Evolutionary conservation across 306 rosid species (phyloP).

Genomic region (Vigna radiata): DNA sequence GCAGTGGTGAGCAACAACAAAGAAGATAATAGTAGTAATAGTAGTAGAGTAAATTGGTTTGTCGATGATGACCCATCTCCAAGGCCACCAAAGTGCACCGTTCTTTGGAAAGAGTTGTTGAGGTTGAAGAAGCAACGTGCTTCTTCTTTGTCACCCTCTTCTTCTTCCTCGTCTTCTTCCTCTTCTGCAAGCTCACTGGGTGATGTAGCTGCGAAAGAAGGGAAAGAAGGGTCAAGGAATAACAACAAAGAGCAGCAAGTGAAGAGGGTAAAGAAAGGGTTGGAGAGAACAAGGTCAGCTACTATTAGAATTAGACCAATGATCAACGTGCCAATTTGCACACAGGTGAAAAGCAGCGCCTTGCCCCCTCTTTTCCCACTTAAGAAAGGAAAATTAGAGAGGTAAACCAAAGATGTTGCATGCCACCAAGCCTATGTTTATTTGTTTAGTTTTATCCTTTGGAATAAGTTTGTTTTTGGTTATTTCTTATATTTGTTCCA

Average conservation of each 20-base stretch:
- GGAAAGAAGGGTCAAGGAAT: conserved; percentile 57
- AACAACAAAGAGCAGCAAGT: conserved; percentile 58
- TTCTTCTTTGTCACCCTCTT: conserved; percentile 77
- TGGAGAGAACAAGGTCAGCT: conserved; percentile 93
- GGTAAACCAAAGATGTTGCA: conserved; percentile 42
- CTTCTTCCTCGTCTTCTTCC: conserved; percentile 90
- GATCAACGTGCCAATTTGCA: conserved; percentile 94
- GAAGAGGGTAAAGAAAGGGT: conserved; percentile 84
- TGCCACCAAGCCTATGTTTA: conserved; percentile 17
- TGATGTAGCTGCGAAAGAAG: conserved; percentile 66
- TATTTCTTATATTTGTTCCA: conserved; percentile 41
- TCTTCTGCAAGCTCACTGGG: conserved; percentile 79
- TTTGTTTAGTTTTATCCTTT: conserved; percentile 49
- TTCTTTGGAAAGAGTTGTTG: conserved; percentile 93
- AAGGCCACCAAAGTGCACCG: conserved; percentile 97
- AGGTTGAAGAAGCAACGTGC: conserved; percentile 97
- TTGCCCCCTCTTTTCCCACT: conserved; percentile 93
- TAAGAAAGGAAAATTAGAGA: conserved; percentile 82
- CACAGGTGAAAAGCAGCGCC: conserved; percentile 75
- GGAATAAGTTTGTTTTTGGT: conserved; percentile 54
- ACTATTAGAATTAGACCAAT: conserved; percentile 90
- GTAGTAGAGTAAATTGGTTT: conserved; percentile 87
- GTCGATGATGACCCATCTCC: conserved; percentile 99
- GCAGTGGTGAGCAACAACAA: conserved; percentile 54
- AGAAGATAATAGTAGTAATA: conserved; percentile 52